Conservation (phyloP, 257 asterid species). For the Linderniella brevidens region DNA sequence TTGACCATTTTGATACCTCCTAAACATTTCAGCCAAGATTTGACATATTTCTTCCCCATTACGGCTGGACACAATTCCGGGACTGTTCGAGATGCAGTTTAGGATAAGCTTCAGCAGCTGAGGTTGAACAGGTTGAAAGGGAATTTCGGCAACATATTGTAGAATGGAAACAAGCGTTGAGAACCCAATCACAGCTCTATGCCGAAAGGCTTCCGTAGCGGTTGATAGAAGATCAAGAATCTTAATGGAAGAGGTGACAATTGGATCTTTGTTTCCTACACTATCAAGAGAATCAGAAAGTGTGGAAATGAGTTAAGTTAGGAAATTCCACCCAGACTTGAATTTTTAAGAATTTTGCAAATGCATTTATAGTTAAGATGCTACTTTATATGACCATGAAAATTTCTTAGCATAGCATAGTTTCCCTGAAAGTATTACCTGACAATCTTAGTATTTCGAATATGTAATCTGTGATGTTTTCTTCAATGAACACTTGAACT, state of each 20-base stretch:
- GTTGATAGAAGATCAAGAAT: constrained; percentile 68
- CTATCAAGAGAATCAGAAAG: constrained; percentile 11
- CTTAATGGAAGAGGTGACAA: constrained; percentile 65
- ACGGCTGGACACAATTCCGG: constrained; percentile 56
- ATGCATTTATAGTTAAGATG: neutral
- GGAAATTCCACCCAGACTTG: neutral
- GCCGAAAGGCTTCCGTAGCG: constrained; percentile 51
- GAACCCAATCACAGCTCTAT: constrained; percentile 75
- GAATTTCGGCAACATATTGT: constrained; percentile 63
- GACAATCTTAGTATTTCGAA: constrained; percentile 85
- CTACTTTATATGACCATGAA: neutral
- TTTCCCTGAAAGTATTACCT: constrained; percentile 21
- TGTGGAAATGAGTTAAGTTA: neutral
- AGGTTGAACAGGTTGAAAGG: constrained; percentile 63
- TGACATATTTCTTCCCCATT: constrained; percentile 45
- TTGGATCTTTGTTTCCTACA: constrained; percentile 63
- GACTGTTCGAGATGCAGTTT: constrained; percentile 45
- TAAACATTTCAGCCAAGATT: constrained; percentile 48
- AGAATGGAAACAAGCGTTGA: constrained; percentile 62
- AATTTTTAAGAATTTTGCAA: neutral
- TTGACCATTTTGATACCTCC: constrained; percentile 18
- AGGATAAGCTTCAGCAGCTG: constrained; percentile 54
- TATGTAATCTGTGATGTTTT: constrained; percentile 72
- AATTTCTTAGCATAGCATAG: neutral
- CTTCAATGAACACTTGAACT: constrained; percentile 46